Evolutionary conservation across 805 yeast genomes (phyloP), one percentile per base, ranked within the genome.

Genomic region (Teunomyces stri): DNA sequence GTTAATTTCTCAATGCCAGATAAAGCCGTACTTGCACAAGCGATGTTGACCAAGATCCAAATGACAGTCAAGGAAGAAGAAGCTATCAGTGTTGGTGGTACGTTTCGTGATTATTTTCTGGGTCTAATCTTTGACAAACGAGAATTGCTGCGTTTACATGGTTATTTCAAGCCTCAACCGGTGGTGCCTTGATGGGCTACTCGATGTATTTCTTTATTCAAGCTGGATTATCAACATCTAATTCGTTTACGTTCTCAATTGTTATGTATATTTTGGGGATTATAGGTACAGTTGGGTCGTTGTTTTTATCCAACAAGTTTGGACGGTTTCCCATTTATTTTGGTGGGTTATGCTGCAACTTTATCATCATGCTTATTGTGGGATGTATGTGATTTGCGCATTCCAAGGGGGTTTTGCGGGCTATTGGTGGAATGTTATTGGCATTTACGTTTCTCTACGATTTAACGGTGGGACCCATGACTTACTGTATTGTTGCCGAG

Each of bases 201-300:
- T 66, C 81, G 20, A 74, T 82, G 20, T 76, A 78, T 54, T 78
- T 79, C 60, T 78, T 72, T 53, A 60, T 57, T 38, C 78, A 76
- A 54, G 81, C 82, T 33, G 83, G 83, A 40, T 65, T 74, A 54
- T 58, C 69, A 7, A 57, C 65, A 2, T 51, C 67, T 20, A 70
- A 58, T 54, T 65, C 82, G 1, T 79, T 77, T 61, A 72, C 74
- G 20, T 71, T 79, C 47, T 64, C 78, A 33, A 69, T 79, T 47
- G 67, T 76, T 41, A 75, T 70, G 50, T 75, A 75, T 51, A 65
- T 61, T 37, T 58, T 78, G 45, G 82, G 80, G 29, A 55, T 75
- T 34, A 49, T 69, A 20, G 81, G 82, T 34, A 69, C 78, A 35
- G 44, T 69, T 45, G 54, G 59, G 47, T 72, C 80, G 0, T 77